phyloP scores from a whole-genome alignment of 2,329 filamentous ascomycete species.

The Aureobasidium melanogenum region DNA sequence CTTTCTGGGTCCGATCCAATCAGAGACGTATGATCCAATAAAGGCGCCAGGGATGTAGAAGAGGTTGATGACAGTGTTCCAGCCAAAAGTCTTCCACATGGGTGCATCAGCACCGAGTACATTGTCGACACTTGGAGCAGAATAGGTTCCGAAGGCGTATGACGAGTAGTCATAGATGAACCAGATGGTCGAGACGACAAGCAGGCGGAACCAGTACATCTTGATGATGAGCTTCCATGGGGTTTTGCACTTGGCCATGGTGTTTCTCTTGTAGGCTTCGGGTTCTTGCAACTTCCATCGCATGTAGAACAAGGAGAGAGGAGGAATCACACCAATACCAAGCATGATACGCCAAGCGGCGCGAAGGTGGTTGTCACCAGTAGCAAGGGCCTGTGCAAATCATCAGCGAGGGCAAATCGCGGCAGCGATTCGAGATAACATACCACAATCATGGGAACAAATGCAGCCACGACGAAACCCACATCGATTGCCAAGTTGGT shows the following conservation, averaged over 20 bases:
- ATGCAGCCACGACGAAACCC: constrained; percentile 71
- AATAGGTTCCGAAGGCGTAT: constrained; percentile 78
- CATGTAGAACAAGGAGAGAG: constrained; percentile 57
- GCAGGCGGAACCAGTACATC: constrained; percentile 63
- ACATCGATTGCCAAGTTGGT: constrained; percentile 82
- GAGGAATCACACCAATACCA: constrained; percentile 65
- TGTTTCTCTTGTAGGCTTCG: constrained; percentile 63
- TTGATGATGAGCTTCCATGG: constrained; percentile 40
- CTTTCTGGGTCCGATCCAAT: constrained; percentile 66
- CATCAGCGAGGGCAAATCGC: constrained; percentile 22
- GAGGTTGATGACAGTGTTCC: constrained; percentile 75
- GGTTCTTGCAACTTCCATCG: constrained; percentile 65
- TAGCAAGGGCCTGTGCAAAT: constrained; percentile 35
- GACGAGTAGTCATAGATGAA: constrained; percentile 65
- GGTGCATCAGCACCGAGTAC: constrained; percentile 50
- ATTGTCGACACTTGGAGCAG: constrained; percentile 51
- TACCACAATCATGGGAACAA: constrained; percentile 59
- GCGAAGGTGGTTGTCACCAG: constrained; percentile 51
- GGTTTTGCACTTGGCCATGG: constrained; percentile 48
- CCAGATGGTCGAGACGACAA: constrained; percentile 64
- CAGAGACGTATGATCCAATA: constrained; percentile 63
- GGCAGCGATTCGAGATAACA: no score
- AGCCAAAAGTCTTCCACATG: constrained; percentile 69
- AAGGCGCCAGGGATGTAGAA: constrained; percentile 78
- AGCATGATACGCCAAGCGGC: constrained; percentile 73